Base-by-base conservation (phyloP, 257 asterid species). In the Vinca minor region DNA sequence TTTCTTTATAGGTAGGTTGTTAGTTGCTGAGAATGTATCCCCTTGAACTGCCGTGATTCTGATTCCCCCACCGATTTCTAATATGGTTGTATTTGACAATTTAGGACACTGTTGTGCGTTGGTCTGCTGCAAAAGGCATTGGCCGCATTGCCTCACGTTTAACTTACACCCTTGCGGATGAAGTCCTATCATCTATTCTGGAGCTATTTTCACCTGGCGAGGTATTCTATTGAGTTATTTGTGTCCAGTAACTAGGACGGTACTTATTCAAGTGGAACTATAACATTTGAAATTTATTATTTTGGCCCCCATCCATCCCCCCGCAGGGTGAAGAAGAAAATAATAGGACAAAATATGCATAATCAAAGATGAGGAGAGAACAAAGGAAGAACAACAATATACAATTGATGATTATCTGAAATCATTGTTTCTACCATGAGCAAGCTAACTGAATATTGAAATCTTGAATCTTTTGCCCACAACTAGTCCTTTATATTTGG, bases 121-220 rank as follows among this genome's bases (percentile, higher is more conserved):
- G 98, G 98, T 92, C 98, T 71, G 95, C 97, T 70, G 98, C 98
- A 69, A 92, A 92, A 81, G 98, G 98, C 68, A 75, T 92, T 73
- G 98, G 98, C 67, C 96, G 98, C 21, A 78, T 89, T 67, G 76
- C 95, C 53, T 84, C 98, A 70, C 87, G 87, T 55, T 76, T 93
- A 68, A 85, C 94, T 62, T 80, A 81, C 70, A 68, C 82, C 45
- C 97, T 93, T 65, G 83, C 88, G 7, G 95, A 83, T 76, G 97
- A 93, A 77, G 85, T 93, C 72, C 85, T 93, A 66, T 88, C 94
- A 74, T 93, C 97, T 68, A 82, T 89, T 55, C 75, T 89, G 80
- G 98, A 93, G 83, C 96, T 87, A 56, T 93, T 93, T 79, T 85
- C 96, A 74, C 85, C 87, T 73, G 80, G 94, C 49, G 97, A 89